Conservation (phyloP, 1,139 yeast species). For the Yamadazyma songkhlaensis region DNA sequence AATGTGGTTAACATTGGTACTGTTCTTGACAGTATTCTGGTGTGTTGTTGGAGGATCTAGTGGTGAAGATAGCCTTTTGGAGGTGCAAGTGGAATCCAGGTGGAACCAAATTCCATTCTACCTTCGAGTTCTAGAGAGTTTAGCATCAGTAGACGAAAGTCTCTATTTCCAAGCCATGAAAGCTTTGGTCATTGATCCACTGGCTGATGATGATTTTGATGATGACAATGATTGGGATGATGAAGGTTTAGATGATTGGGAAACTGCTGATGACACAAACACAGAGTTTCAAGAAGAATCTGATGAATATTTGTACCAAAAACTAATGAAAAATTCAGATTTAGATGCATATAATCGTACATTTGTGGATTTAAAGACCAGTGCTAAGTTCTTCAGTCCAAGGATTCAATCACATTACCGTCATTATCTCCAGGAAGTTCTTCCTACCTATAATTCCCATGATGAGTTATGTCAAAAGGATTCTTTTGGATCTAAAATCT, state of each 20-base stretch:
- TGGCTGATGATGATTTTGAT: slow-evolving; percentile 34
- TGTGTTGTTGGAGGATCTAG: no score
- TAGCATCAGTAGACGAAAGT: slow-evolving; percentile 46
- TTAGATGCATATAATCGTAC: slow-evolving; percentile 18
- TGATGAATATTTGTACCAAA: slow-evolving; percentile 19
- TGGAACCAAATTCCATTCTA: slow-evolving; percentile 19
- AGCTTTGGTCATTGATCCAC: slow-evolving; percentile 23
- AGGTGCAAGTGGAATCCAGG: background rate
- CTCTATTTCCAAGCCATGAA: slow-evolving; percentile 48
- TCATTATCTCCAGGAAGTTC: slow-evolving; percentile 36
- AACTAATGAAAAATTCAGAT: slow-evolving; percentile 28
- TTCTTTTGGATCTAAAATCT: slow-evolving; percentile 33
- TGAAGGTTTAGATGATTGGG: slow-evolving; percentile 17
- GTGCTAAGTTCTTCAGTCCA: slow-evolving; percentile 56
- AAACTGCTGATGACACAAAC: no score
- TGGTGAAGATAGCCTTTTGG: background rate
- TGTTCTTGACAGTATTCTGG: no score
- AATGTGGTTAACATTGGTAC: no score
- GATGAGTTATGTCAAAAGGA: slow-evolving; percentile 27
- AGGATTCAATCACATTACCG: slow-evolving; percentile 62
- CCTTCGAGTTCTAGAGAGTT: slow-evolving; percentile 53
- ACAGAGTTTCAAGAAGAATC: no score
- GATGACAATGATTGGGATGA: slow-evolving; percentile 33
- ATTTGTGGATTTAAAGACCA: slow-evolving; percentile 50
- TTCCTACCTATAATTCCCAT: slow-evolving; percentile 11